These are phyloP conservation scores for Dryas octopetala DNA, from an alignment of 306 rosid species.

Conservation along the genomic window DNA sequence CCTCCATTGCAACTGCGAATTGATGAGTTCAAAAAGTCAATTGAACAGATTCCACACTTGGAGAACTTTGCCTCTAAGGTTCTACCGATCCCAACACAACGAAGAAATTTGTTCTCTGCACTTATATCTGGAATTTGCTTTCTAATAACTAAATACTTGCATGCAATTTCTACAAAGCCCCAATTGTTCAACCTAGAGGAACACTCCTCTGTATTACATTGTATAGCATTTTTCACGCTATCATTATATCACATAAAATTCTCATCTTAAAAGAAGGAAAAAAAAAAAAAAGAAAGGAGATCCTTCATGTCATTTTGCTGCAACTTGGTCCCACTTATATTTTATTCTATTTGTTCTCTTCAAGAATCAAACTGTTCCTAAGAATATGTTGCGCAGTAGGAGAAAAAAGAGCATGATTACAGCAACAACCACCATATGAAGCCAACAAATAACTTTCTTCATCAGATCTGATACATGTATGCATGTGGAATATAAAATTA, in stretches of 20 bases:
- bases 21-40: slow-evolving; percentile 46
- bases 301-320: neutral
- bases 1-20: slow-evolving; percentile 69
- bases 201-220: neutral
- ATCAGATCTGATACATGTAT: slow-evolving; percentile 44
- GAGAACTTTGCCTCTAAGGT: slow-evolving; percentile 41
- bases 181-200: neutral
- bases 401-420: slow-evolving; percentile 10
- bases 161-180: slow-evolving; percentile 7
- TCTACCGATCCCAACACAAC: slow-evolving; percentile 64
- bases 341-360: slow-evolving; percentile 1
- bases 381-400: neutral
- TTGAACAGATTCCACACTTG: slow-evolving; percentile 33
- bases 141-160: neutral
- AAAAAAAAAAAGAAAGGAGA: neutral
- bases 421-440: slow-evolving; percentile 10
- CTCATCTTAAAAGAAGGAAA: neutral
- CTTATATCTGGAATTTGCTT: neutral
- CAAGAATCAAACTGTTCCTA: neutral
- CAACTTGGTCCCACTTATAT: neutral
- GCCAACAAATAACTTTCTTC: slow-evolving; percentile 17
- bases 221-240: neutral
- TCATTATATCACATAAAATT: neutral
- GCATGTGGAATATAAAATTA: neutral
- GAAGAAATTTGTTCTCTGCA: slow-evolving; percentile 32